phyloP scores from a whole-genome alignment of 1,284 basidiomycete species.

The Taiwanofungus camphoratus region DNA sequence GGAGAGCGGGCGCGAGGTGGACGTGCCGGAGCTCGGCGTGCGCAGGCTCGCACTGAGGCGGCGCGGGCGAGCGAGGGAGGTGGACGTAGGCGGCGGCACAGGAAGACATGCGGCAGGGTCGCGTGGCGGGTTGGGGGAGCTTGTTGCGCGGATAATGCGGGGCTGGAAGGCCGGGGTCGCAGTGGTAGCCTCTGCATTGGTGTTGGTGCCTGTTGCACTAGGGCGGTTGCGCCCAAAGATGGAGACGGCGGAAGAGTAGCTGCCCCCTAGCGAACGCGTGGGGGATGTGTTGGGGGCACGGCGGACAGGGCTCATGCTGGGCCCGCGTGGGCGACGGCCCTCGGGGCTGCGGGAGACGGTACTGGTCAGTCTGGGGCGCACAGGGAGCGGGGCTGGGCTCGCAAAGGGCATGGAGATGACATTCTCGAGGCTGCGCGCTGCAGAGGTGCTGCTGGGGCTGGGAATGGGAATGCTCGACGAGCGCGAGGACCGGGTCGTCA shows the following conservation, averaged over 20 bases:
- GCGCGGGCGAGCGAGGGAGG: conserved; percentile 39
- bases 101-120: conserved; percentile 17
- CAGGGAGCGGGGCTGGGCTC: conserved; percentile 14
- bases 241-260: conserved; percentile 14
- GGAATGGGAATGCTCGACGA: conserved; percentile 62
- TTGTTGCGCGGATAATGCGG: conserved; percentile 52
- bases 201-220: conserved; percentile 9
- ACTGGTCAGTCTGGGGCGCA: conserved; percentile 27
- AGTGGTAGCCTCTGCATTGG: conserved; percentile 10
- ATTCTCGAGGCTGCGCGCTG: conserved; percentile 54
- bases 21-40: conserved; percentile 2
- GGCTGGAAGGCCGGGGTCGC: conserved; percentile 45
- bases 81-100: conserved; percentile 30
- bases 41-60: conserved; percentile 23
- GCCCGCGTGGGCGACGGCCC: conserved; percentile 5
- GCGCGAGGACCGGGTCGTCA: conserved; percentile 38
- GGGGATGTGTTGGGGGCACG: conserved; percentile 7
- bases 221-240: conserved; percentile 6
- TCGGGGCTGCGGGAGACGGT: conserved; percentile 18
- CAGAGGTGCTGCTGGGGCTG: conserved; percentile 32
- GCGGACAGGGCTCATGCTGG: conserved; percentile 9
- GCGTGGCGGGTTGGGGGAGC: conserved; percentile 17
- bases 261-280: conserved; percentile 22
- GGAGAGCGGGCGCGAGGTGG: neutral
- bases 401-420: conserved; percentile 55